Base-by-base conservation (phyloP, 148 eudicot genomes). In the Vaccinium darrowii region DNA sequence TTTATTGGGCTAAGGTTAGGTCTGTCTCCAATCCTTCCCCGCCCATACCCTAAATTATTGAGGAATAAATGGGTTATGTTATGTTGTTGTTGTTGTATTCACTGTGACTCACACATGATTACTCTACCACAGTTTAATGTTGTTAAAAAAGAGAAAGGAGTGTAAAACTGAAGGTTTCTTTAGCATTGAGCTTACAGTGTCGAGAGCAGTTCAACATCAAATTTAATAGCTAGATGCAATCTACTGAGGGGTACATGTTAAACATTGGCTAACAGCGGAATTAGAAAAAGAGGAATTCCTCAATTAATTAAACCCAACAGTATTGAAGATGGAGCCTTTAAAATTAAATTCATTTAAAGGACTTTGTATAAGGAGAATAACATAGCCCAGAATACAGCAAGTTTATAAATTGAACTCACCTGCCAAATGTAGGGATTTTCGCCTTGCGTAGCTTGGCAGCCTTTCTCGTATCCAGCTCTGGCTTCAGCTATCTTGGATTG, bases 381-480 rank as follows among this genome's bases (percentile, higher is more conserved):
- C 71, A 39, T 36, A 23, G 23, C 49, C 14, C 23, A 39, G 56
- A 81, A 39, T 63, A 39, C 75, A 47, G 51, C 51, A 69, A 11
- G 47, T 39, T 1, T n/a, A 56, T 50, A 33, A 81, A 33, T 13
- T 25, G 47, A 6, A 81, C 87, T 51, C 54, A 94, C 98, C 99
- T 97, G 99, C 99, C 99, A 97, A 60, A 97, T 94, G 89, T 75
- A 97, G 58, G 99, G 85, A 83, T 97, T 97, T 91, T 97, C 99
- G 16, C 98, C 99, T 89, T 97, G 94, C 30, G 98, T 97, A 77
- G 98, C 95, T 81, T 97, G 99, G 88, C 98, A 94, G 30, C 99
- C 98, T 89, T 93, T 95, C 87, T 95, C 98, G 83, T 97, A 97
- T 8, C 95, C 93, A 15, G 89, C 90, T 82, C 98, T 93, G 74